phyloP scores from a whole-genome alignment of 768 basidiomycete species.

The Leucocoprinus birnbaumii region DNA sequence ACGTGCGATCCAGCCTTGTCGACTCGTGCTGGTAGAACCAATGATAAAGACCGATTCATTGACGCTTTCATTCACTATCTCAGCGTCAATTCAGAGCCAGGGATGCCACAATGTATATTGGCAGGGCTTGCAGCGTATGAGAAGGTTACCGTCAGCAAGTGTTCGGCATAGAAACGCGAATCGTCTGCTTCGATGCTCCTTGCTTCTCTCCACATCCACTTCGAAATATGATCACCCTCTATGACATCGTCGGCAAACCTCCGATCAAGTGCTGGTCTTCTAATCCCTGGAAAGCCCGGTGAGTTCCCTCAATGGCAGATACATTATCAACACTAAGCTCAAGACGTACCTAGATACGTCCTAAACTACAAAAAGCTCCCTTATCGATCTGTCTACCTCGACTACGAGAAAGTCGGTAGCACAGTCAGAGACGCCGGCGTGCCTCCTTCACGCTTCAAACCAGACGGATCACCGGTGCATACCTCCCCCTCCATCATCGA shows the following conservation, averaged over 20 bases:
- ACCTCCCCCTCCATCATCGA: conserved; percentile 52
- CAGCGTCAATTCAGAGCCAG: too few relatives aligned
- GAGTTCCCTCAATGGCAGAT: conserved; percentile 3
- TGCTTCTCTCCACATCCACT: too few relatives aligned
- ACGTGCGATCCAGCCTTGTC: too few relatives aligned
- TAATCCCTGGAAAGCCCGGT: conserved; percentile 28
- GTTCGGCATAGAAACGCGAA: too few relatives aligned
- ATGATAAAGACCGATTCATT: too few relatives aligned
- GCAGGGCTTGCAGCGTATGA: too few relatives aligned
- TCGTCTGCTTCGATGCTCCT: too few relatives aligned
- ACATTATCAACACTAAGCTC: too few relatives aligned
- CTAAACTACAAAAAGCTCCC: conserved; percentile 34
- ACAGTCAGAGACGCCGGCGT: conserved; percentile 33
- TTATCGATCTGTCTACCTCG: conserved; percentile 49
- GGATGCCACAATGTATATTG: too few relatives aligned
- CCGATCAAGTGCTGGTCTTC: conserved; percentile 27
- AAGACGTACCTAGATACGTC: conserved; percentile 19
- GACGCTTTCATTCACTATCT: too few relatives aligned
- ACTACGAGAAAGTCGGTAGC: conserved; percentile 45
- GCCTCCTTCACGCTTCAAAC: conserved; percentile 25
- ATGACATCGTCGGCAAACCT: conserved; percentile 29
- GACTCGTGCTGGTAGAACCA: too few relatives aligned
- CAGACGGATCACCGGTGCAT: conserved; percentile 32
- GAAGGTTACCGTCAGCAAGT: too few relatives aligned
- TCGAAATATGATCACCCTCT: conserved; percentile 27